Conservation (phyloP, 768 basidiomycete species). For the Leucosporidium scottii region DNA sequence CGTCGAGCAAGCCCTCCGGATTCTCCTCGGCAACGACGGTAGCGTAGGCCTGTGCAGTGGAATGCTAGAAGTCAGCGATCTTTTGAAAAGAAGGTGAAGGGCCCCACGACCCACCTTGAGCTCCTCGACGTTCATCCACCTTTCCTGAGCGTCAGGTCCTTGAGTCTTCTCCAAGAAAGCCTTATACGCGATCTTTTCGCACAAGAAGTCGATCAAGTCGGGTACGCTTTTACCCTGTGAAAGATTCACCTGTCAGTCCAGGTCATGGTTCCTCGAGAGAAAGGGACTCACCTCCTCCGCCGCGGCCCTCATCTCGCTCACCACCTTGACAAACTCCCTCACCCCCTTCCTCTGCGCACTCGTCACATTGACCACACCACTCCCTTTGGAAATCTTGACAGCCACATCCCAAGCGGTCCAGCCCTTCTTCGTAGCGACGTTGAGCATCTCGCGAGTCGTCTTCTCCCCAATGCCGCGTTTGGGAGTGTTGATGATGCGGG, state of each 20-base stretch:
- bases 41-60: slow-evolving; percentile 37
- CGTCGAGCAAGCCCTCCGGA: neutral
- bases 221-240: slow-evolving; percentile 59
- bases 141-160: slow-evolving; percentile 58
- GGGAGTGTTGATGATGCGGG: slow-evolving; percentile 66
- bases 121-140: slow-evolving; percentile 83
- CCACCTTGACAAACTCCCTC: slow-evolving; percentile 53
- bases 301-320: slow-evolving; percentile 51
- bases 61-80: too few species aligned
- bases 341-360: slow-evolving; percentile 61
- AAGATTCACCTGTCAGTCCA: too few species aligned
- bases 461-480: slow-evolving; percentile 57
- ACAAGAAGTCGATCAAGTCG: slow-evolving; percentile 55
- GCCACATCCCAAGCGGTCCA: slow-evolving; percentile 49
- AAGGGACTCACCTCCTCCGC: slow-evolving; percentile 51
- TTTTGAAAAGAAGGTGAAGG: too few species aligned
- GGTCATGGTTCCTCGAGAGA: too few species aligned
- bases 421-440: slow-evolving; percentile 51
- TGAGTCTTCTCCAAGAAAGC: slow-evolving; percentile 63
- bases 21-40: slow-evolving; percentile 23
- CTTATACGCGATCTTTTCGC: slow-evolving; percentile 59
- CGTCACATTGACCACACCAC: slow-evolving; percentile 54
- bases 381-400: slow-evolving; percentile 39
- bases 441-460: slow-evolving; percentile 52
- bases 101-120: slow-evolving; percentile 49